Evolutionary conservation across 768 basidiomycete species (phyloP).

Genomic region (Serendipita sp.): DNA sequence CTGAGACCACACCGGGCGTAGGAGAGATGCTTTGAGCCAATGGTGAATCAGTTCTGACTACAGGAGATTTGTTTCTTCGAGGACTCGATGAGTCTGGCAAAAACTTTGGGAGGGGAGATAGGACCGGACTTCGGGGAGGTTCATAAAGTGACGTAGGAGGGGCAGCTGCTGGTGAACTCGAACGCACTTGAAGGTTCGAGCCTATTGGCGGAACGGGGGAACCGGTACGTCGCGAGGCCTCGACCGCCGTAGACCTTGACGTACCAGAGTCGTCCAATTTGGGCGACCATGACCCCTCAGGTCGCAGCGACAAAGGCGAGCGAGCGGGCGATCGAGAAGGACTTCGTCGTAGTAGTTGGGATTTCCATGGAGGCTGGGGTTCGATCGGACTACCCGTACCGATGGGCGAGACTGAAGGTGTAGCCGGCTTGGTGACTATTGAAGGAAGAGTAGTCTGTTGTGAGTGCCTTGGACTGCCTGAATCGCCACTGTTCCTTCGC

Average conservation of each 20-base stretch:
- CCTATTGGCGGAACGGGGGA: neutral
- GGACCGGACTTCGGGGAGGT: slow-evolving; percentile 1
- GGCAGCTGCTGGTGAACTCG: neutral
- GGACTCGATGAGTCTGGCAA: neutral
- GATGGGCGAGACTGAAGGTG: neutral
- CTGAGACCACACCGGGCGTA: neutral
- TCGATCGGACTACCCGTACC: neutral
- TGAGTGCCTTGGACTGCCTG: neutral
- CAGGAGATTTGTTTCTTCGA: neutral
- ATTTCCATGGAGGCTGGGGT: neutral
- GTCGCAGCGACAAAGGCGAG: neutral
- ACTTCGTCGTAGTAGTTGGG: neutral
- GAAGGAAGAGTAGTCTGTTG: neutral
- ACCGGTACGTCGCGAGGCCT: neutral
- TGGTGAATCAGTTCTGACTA: neutral
- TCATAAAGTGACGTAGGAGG: neutral
- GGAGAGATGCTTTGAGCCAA: slow-evolving; percentile 1
- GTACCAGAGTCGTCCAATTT: neutral
- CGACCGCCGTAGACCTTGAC: neutral
- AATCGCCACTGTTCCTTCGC: neutral
- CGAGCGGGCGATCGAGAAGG: neutral
- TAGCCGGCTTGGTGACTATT: neutral
- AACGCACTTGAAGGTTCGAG: neutral
- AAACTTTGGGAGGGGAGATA: neutral
- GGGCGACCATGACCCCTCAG: neutral